Base-by-base conservation (phyloP, 768 basidiomycete genomes). In the Hericium rajendrae region DNA sequence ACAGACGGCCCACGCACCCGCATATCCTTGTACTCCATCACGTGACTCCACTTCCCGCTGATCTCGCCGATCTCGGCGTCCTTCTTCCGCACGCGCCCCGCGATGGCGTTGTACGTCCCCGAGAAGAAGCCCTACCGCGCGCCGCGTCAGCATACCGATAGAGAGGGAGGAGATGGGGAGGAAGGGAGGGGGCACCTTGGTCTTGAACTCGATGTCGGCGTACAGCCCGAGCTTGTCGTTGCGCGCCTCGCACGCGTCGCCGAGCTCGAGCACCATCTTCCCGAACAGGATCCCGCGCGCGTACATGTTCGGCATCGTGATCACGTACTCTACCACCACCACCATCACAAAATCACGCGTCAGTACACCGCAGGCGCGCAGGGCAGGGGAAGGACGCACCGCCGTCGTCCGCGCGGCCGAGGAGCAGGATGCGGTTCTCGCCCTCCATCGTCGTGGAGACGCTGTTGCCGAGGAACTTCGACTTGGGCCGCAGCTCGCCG, bases 241-340 rank as follows among this genome's bases (percentile, higher is more conserved):
- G 74, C 83, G 84, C 57, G 92, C 91, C 8, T 75, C 79, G 64
- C 91, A 93, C 38, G 82, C 80, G 71, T 98, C 97, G 4, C 95
- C 94, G 20, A 99, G 77, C 73, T 99, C 97, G 54, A 95, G 76
- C 26, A 97, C 87, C 94, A 99, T 95, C 78, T 90, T 91, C 10
- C 88, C 89, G 70, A 89, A 92, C 46, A 91, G 72, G 62, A 91
- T 90, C 8, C 91, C 91, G 39, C 90, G 79, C 50, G 88, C 90
- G 67, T 91, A 95, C 88, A 97, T 97, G 75, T 97, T 98, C 32
- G 97, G 97, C 94, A 99, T 97, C 58, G 90, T 85, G 63, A 93
- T 83, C 58, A 87, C 78, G 69, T 94, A 94, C 61, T 89, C 91
- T 86, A 73, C 57, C 40, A 58, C 22, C 22, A 8, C 28, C 28